Evolutionary conservation across 208 protist genomes (phyloP), one percentile per base, ranked within the genome.

Genomic region (Trypanosoma avium): DNA sequence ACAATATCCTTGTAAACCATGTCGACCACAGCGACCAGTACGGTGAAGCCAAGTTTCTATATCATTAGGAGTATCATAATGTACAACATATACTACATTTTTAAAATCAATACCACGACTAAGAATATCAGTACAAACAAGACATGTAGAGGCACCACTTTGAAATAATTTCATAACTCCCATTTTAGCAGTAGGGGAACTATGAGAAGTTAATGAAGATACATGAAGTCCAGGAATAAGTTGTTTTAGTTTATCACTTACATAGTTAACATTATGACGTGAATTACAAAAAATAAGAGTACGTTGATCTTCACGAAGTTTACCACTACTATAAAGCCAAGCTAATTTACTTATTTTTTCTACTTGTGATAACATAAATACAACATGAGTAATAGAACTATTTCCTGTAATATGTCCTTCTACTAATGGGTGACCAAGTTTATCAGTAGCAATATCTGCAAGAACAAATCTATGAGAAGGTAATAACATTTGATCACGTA

Each of bases 81-180:
- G 91, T 40, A 99, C 79, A 3, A 99, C 98, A 90, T 98, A 99
- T 35, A 98, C 75, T 5, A 99, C 96, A 0, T 68, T 73, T 9
- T 90, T 77, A 63, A 99, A 99, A 77, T 99, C 98, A 35, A 97
- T 83, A 22, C 94, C 97, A 42, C 99, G 90, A 3, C 98, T 98
- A 21, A 98, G 94, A 21, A 99, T 91, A 81, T 99, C 98, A 17
- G 98, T 99, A 70, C 86, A 98, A 4, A 99, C 66, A 1, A 99
- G 88, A 22, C 98, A 80, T 46, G 71, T 92, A 12, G 81, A 94
- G 26, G 97, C 76, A 40, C 97, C 97, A 2, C 62, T 82, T 24
- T 87, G 40, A 67, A 99, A 99, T 60, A 97, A 88, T 52, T 95
- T 81, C 56, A 99, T 79, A 15, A 80, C 81, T 0, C 79, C 83